phyloP scores from a whole-genome alignment of 1,284 basidiomycete genomes.

The Irpex rosettiformis region DNA sequence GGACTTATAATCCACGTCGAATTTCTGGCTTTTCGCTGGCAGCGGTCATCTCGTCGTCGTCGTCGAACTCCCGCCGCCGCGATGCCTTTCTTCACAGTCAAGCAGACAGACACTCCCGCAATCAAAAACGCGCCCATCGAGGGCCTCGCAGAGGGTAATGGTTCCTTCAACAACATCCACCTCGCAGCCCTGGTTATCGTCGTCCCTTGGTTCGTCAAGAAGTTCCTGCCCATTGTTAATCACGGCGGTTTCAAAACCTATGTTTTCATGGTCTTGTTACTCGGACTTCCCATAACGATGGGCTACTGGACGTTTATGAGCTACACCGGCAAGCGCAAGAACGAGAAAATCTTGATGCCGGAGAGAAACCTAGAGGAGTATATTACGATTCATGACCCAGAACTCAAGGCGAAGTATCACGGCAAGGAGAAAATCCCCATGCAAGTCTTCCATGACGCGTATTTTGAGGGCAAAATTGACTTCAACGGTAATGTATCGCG shows the following conservation, averaged over 20 bases:
- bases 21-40: constrained; percentile 9
- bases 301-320: constrained; percentile 92
- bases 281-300: constrained; percentile 76
- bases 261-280: constrained; percentile 71
- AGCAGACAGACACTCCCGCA: constrained; percentile 57
- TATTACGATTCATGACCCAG: constrained; percentile 85
- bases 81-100: constrained; percentile 50
- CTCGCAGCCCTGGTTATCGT: constrained; percentile 75
- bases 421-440: constrained; percentile 93
- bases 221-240: constrained; percentile 72
- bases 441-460: constrained; percentile 97
- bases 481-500: constrained; percentile 71
- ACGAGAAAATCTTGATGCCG: constrained; percentile 87
- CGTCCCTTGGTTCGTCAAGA: constrained; percentile 82
- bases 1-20: constrained; percentile 9
- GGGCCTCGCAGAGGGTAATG: constrained; percentile 85
- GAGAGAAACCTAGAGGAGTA: constrained; percentile 87
- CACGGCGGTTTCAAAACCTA: constrained; percentile 84
- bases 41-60: not conserved
- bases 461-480: constrained; percentile 95
- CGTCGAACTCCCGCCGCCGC: constrained; percentile 7
- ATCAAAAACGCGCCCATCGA: constrained; percentile 83
- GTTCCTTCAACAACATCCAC: constrained; percentile 78
- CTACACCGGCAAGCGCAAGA: constrained; percentile 77
- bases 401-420: constrained; percentile 76